phyloP scores from a whole-genome alignment of 305 asterid genomes.

The Plantago lanceolata region DNA sequence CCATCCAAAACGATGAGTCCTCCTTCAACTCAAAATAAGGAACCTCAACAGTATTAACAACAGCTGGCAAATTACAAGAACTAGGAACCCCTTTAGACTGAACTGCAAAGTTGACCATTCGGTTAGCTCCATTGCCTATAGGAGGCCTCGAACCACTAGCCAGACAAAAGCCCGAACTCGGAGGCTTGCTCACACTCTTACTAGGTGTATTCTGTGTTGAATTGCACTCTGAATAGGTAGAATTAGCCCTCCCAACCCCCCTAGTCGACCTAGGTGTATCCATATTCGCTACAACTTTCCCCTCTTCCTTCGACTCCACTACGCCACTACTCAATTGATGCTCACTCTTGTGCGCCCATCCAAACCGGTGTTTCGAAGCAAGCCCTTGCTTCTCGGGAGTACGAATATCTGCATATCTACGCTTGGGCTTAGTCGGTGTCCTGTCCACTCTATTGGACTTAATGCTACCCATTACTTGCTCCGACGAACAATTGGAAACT shows the following conservation, averaged over 20 bases:
- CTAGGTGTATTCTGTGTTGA: conserved; percentile 81
- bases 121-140: conserved; percentile 40
- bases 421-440: conserved; percentile 68
- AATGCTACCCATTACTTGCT: conserved; percentile 40
- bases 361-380: conserved; percentile 41
- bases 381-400: conserved; percentile 71
- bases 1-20: conserved; percentile 92
- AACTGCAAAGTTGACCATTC: conserved; percentile 55
- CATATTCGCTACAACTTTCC: conserved; percentile 35
- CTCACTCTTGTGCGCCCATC: conserved; percentile 64
- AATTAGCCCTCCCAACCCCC: conserved; percentile 43
- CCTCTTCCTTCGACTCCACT: conserved; percentile 57
- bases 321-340: conserved; percentile 32
- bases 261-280: conserved; percentile 68
- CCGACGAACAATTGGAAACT: conserved; percentile 38
- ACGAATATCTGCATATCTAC: conserved; percentile 36
- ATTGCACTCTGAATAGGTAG: conserved; percentile 65
- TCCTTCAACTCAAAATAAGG: conserved; percentile 83
- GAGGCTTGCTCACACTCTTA: conserved; percentile 82
- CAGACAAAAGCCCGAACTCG: conserved; percentile 47
- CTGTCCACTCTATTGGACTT: conserved; percentile 47
- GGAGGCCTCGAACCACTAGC: conserved; percentile 65
- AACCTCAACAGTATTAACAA: conserved; percentile 64
- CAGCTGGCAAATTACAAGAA: conserved; percentile 39
- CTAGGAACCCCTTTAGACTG: conserved; percentile 61